Percentiles rank a stretch among this genome's conserved stretches.
These are phyloP conservation scores for Perkinsus chesapeaki DNA, from an alignment of 169 alveolate species.

Conservation along the genomic window DNA sequence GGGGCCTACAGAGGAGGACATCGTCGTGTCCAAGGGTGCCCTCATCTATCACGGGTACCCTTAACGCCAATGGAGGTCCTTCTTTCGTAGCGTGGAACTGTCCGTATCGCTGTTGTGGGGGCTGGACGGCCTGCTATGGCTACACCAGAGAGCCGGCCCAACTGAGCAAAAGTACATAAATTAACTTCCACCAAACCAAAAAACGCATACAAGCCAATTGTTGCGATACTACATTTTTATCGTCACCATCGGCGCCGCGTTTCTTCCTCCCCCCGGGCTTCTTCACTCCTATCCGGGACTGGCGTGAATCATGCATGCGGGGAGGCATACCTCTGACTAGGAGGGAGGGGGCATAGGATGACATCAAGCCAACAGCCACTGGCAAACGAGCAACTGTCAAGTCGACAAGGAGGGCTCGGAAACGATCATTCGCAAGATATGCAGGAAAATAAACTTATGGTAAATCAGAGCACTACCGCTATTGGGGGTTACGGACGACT, in stretches of 20 bases:
- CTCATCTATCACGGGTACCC: background rate
- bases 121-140: too few relatives aligned
- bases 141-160: too few relatives aligned
- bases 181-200: too few relatives aligned
- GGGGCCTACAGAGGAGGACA: background rate
- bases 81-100: too few relatives aligned
- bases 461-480: background rate
- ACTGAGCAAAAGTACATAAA: too few relatives aligned
- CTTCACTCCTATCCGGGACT: background rate
- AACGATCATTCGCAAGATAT: background rate
- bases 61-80: too few relatives aligned
- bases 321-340: background rate
- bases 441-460: background rate
- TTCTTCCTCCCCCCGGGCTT: background rate
- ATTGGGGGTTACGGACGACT: background rate
- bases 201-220: too few relatives aligned
- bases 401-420: background rate
- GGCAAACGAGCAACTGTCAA: background rate
- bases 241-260: too few relatives aligned
- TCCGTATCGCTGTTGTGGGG: too few relatives aligned
- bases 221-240: background rate
- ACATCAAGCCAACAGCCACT: background rate
- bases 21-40: background rate
- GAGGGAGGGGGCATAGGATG: background rate
- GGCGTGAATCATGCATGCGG: background rate